Conservation (phyloP, 2,329 filamentous ascomycete species). For the Fusarium ambrosium region DNA sequence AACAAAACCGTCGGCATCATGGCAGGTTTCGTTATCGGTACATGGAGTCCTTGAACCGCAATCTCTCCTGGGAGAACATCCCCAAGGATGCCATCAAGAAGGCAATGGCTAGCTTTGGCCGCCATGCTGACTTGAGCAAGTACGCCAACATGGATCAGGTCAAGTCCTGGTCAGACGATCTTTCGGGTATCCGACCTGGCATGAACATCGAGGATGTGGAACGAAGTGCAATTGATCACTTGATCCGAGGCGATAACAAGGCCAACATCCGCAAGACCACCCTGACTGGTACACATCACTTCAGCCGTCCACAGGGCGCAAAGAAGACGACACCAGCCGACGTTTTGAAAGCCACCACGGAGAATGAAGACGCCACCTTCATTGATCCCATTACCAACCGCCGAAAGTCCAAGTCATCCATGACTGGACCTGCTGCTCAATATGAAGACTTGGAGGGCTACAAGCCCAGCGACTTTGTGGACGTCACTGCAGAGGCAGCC, state of each 20-base stretch:
- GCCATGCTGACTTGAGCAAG: slow-evolving; percentile 54
- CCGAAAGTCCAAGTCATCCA: slow-evolving; percentile 54
- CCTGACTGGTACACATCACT: slow-evolving; percentile 52
- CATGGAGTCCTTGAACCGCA: slow-evolving; percentile 59
- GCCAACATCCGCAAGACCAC: slow-evolving; percentile 50
- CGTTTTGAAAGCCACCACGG: slow-evolving; percentile 44
- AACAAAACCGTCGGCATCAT: slow-evolving; percentile 61
- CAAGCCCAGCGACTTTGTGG: slow-evolving; percentile 47
- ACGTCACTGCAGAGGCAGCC: slow-evolving; percentile 36
- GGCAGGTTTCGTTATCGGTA: slow-evolving; percentile 61
- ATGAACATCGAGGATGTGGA: slow-evolving; percentile 61
- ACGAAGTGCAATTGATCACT: slow-evolving; percentile 59
- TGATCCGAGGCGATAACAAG: slow-evolving; percentile 54
- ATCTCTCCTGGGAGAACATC: slow-evolving; percentile 62
- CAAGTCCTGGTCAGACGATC: slow-evolving; percentile 55
- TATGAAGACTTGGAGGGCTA: slow-evolving; percentile 55
- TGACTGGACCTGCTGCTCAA: slow-evolving; percentile 25
- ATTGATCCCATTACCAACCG: slow-evolving; percentile 74
- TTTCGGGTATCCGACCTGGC: slow-evolving; percentile 55
- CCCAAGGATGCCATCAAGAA: slow-evolving; percentile 56
- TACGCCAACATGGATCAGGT: slow-evolving; percentile 54
- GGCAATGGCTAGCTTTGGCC: slow-evolving; percentile 53
- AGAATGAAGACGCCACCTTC: slow-evolving; percentile 26
- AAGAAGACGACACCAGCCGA: slow-evolving; percentile 39
- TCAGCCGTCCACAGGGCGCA: slow-evolving; percentile 40